Conservation (phyloP, 2,329 filamentous ascomycete species). For the Fusarium euwallaceae region DNA sequence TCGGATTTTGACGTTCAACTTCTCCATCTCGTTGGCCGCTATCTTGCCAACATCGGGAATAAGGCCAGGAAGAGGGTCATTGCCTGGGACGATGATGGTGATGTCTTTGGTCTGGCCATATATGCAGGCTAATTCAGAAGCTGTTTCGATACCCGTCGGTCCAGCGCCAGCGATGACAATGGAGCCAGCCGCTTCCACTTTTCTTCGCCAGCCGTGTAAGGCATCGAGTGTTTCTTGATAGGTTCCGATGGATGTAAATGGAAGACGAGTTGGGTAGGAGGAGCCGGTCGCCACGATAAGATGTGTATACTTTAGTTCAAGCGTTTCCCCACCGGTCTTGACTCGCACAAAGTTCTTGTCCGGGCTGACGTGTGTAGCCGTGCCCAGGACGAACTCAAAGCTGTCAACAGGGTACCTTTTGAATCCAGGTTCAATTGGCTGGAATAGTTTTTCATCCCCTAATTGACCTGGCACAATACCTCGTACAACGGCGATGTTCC, state of each 20-base stretch:
- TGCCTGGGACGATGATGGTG: neutral
- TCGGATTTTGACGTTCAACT: neutral
- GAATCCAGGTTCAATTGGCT: neutral
- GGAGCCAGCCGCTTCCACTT: neutral
- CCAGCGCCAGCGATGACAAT: neutral
- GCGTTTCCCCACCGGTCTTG: neutral
- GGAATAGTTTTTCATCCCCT: neutral
- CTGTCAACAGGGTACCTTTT: neutral
- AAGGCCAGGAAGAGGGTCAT: neutral
- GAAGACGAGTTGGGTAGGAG: neutral
- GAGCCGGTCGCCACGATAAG: neutral
- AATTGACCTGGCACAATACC: neutral
- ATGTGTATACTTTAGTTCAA: neutral
- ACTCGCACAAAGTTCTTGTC: neutral
- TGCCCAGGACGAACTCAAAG: neutral
- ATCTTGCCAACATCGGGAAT: neutral
- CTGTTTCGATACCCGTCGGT: neutral
- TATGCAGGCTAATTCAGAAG: neutral
- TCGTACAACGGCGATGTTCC: constrained; percentile 10
- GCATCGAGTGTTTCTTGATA: neutral
- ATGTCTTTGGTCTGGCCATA: neutral
- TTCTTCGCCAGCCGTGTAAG: neutral
- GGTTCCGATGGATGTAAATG: neutral
- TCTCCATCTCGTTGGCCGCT: neutral
- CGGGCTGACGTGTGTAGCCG: neutral